Evolutionary conservation across 129 eudicot species (phyloP), one percentile per base, ranked within the genome.

Genomic region (Saussurea involucrata): DNA sequence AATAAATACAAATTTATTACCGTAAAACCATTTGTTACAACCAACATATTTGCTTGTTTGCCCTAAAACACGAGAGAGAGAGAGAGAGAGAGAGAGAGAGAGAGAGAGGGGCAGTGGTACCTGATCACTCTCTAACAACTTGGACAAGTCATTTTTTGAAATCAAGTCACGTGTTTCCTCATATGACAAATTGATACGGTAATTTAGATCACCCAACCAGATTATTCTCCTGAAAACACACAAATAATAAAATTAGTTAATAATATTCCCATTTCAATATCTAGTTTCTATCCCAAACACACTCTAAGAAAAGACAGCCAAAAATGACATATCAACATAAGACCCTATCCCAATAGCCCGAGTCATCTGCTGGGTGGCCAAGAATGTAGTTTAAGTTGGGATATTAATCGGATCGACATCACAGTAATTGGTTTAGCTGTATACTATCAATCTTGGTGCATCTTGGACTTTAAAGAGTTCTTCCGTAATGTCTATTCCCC

Each of bases 151-250:
- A 84, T 83, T 87, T 76, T 87, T 82, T 70, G 97, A 90, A 65
- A 93, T 88, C 70, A 93, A 85, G 29, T 87, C 82, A 33, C 86
- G 69, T 73, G 98, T 86, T 80, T 84, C 86, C 13, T 88, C 95
- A 83, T 88, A 90, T 34, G 98, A 73, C 74, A 90, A 79, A 79
- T 86, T 80, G 63, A 93, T 75, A 32, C 98, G 97, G 67, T 90
- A 93, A 80, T 91, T 91, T 76, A 93, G 90, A 88, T 93, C 98
- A 31, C 97, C 97, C 46, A 93, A 81, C 98, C 98, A 93, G 18
- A 93, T 82, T 70, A 93, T 85, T 85, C 91, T 77, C 86, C 98
- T 93, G 88, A 82, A 82, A 42, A 68, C 5, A 49, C 13, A 79
- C 69, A 37, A 34, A 31, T 37, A 58, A 21, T 27, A 18, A 58